A percentile compares a stretch with the other conserved stretches of the same genome.
Evolutionary conservation across 2,329 filamentous ascomycete species (phyloP).

Genomic region (Pseudocercospora pini-densiflorae): DNA sequence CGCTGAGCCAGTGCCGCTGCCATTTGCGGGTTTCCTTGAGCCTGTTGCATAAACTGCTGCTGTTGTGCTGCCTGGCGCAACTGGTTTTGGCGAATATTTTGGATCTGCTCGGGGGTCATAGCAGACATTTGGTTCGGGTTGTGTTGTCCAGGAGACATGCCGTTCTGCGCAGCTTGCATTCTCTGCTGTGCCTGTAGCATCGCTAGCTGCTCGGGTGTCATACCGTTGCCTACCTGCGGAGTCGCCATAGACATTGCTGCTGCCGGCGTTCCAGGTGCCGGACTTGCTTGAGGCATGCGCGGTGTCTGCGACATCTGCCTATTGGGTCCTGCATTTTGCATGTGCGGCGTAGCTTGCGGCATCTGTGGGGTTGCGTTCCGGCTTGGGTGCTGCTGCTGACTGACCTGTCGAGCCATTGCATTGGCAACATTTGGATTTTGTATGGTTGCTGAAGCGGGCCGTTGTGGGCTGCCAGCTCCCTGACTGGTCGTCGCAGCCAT

Average conservation of each 20-base stretch:
- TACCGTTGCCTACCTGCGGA: slow-evolving; percentile 28
- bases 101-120: slow-evolving; percentile 40
- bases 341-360: slow-evolving; percentile 43
- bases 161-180: slow-evolving; percentile 35
- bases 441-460: slow-evolving; percentile 68
- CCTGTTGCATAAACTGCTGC: slow-evolving; percentile 34
- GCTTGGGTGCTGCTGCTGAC: slow-evolving; percentile 43
- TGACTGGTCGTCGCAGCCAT: slow-evolving; percentile 68
- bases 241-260: slow-evolving; percentile 36
- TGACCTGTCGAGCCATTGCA: slow-evolving; percentile 43
- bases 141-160: slow-evolving; percentile 27
- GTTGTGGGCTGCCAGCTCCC: slow-evolving; percentile 66
- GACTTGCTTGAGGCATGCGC: slow-evolving; percentile 41
- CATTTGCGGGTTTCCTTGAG: slow-evolving; percentile 27
- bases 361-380: slow-evolving; percentile 45
- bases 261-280: slow-evolving; percentile 35
- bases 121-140: slow-evolving; percentile 10
- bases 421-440: slow-evolving; percentile 36
- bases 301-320: slow-evolving; percentile 44
- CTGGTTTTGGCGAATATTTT: slow-evolving; percentile 43
- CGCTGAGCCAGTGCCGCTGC: slow-evolving; percentile 31
- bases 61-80: slow-evolving; percentile 19
- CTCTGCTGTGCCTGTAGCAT: slow-evolving; percentile 41
- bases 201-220: slow-evolving; percentile 38
- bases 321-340: slow-evolving; percentile 40